phyloP scores from a whole-genome alignment of 2,329 filamentous ascomycete species.

The Setomelanomma holmii region DNA sequence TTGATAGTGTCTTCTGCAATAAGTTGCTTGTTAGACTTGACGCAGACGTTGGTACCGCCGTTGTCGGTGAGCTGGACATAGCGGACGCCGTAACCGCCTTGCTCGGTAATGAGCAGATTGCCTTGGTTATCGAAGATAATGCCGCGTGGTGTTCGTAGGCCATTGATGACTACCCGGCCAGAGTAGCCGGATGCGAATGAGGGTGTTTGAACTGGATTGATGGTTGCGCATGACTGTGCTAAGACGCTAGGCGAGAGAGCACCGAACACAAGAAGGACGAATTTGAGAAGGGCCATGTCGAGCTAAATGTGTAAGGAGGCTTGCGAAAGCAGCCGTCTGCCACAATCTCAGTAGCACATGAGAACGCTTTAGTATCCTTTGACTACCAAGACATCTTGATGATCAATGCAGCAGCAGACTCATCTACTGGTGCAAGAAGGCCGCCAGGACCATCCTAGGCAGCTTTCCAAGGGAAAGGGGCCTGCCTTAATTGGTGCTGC shows the following conservation, averaged over 20 bases:
- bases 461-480: no score
- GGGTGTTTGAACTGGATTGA: slow-evolving; percentile 21
- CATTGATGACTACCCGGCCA: slow-evolving; percentile 30
- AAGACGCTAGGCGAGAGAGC: slow-evolving; percentile 4
- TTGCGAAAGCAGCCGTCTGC: not conserved
- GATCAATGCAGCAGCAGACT: no score
- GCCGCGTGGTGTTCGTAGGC: slow-evolving; percentile 22
- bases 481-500: no score
- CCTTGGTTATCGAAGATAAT: slow-evolving; percentile 25
- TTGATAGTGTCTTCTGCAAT: slow-evolving; percentile 22
- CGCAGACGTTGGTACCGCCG: slow-evolving; percentile 29
- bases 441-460: no score
- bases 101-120: slow-evolving; percentile 27
- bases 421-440: no score
- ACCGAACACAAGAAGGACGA: slow-evolving; percentile 4
- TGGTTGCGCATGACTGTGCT: slow-evolving; percentile 23
- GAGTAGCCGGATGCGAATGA: slow-evolving; percentile 27
- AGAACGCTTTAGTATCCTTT: not conserved
- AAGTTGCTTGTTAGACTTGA: slow-evolving; percentile 23
- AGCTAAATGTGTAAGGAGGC: no score
- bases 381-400: no score
- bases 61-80: slow-evolving; percentile 30
- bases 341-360: not conserved
- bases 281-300: slow-evolving; percentile 4
- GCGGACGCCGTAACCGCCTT: slow-evolving; percentile 21